phyloP scores from a whole-genome alignment of 768 basidiomycete species.

The Chalciporus piperatus region DNA sequence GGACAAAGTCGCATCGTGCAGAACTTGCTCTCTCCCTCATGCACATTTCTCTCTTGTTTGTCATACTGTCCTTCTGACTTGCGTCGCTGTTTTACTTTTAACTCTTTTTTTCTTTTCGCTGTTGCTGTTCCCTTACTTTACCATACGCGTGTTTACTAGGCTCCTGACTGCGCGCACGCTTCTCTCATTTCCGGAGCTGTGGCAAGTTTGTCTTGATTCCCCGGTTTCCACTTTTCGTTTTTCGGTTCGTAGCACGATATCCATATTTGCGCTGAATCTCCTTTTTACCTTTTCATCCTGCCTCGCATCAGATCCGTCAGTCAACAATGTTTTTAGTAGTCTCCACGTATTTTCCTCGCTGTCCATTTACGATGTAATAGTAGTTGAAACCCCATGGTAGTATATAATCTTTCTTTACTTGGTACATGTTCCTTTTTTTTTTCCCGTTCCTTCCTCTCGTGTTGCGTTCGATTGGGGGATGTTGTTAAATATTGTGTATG shows the following conservation, averaged over 20 bases:
- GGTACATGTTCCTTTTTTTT: conserved; percentile 4
- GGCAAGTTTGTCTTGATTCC: conserved; percentile 13
- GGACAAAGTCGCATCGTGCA: conserved; percentile 1
- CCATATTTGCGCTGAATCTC: conserved; percentile 8
- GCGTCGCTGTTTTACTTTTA: conserved; percentile 7
- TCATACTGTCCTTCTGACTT: neutral
- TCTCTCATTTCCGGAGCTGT: conserved; percentile 10
- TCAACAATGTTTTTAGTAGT: conserved; percentile 21
- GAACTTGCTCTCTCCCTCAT: conserved; percentile 24
- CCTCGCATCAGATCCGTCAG: conserved; percentile 15
- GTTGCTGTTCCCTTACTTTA: conserved; percentile 15
- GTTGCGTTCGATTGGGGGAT: neutral
- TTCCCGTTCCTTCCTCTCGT: neutral
- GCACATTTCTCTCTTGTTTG: conserved; percentile 9
- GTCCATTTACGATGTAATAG: conserved; percentile 34
- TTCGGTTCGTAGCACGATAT: conserved; percentile 8
- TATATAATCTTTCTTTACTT: conserved; percentile 27
- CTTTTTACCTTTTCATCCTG: conserved; percentile 1
- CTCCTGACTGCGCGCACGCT: conserved; percentile 1
- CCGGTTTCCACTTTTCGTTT: neutral
- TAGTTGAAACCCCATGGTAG: conserved; percentile 29
- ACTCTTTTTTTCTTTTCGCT: conserved; percentile 6
- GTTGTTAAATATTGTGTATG: no score
- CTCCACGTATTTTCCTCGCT: conserved; percentile 23
- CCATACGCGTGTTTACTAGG: conserved; percentile 12